Evolutionary conservation across 179 eudicot genomes (phyloP).

Genomic region (Corrigiola litoralis): DNA sequence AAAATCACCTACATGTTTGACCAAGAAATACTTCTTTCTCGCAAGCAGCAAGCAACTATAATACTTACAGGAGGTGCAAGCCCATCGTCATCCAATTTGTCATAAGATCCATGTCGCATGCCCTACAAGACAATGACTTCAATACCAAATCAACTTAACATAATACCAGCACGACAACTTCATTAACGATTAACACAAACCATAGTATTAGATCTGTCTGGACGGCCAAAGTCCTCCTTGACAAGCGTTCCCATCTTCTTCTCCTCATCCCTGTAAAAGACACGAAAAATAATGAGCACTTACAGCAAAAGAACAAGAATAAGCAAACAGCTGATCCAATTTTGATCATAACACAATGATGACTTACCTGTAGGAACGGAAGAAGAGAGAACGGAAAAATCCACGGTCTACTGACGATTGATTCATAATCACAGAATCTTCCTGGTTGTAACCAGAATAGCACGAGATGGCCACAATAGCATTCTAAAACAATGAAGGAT

Average conservation of each 20-base stretch:
- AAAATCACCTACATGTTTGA: background rate
- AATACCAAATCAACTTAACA: slow-evolving; percentile 7
- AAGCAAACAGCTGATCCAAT: background rate
- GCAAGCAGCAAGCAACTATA: background rate
- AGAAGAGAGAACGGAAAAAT: slow-evolving; percentile 76
- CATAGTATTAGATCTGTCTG: slow-evolving; percentile 87
- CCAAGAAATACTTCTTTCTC: background rate
- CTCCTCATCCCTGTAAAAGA: slow-evolving; percentile 65
- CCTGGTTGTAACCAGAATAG: slow-evolving; percentile 95
- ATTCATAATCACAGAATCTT: slow-evolving; percentile 93
- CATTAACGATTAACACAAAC: slow-evolving; percentile 24
- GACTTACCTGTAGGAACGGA: slow-evolving; percentile 77
- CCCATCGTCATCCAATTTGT: slow-evolving; percentile 86
- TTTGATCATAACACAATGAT: background rate
- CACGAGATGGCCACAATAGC: slow-evolving; percentile 93
- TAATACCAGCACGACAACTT: background rate
- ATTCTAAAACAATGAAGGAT: slow-evolving; percentile 35
- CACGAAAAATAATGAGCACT: slow-evolving; percentile 7
- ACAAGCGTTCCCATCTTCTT: slow-evolving; percentile 94
- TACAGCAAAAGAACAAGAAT: background rate
- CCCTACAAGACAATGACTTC: slow-evolving; percentile 36
- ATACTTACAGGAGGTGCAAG: slow-evolving; percentile 89
- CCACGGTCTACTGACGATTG: slow-evolving; percentile 94
- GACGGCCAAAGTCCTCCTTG: slow-evolving; percentile 85
- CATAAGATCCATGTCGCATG: slow-evolving; percentile 89